Conservation (phyloP, 805 yeast genomes). For the Saccharomyces eubayanus region DNA sequence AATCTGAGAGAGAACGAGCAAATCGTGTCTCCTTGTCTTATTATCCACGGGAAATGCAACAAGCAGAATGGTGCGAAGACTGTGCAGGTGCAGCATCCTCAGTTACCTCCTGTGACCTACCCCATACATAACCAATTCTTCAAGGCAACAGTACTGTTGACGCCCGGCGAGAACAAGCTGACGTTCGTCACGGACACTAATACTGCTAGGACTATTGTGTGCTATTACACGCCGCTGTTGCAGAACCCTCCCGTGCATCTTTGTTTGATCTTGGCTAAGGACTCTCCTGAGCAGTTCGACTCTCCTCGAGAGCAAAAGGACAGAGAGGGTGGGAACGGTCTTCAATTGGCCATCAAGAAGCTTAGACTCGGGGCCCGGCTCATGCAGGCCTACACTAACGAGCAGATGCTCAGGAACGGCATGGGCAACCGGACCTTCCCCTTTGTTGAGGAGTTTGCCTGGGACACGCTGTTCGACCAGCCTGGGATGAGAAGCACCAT, state of each 20-base stretch:
- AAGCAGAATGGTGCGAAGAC: constrained; percentile 26
- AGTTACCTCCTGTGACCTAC: constrained; percentile 55
- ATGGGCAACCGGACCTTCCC: constrained; percentile 72
- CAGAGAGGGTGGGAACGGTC: constrained; percentile 49
- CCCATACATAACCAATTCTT: constrained; percentile 66
- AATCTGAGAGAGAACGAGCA: constrained; percentile 30
- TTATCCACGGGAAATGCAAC: constrained; percentile 41
- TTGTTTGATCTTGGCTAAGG: constrained; percentile 67
- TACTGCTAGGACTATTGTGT: constrained; percentile 28
- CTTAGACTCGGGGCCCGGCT: constrained; percentile 74
- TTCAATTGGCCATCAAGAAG: constrained; percentile 65
- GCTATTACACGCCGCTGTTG: constrained; percentile 47
- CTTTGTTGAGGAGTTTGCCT: constrained; percentile 56
- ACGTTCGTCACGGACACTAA: constrained; percentile 39
- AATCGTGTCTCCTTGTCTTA: constrained; percentile 41
- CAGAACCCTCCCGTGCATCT: constrained; percentile 74
- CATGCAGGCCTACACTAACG: constrained; percentile 87
- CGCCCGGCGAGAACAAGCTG: constrained; percentile 58
- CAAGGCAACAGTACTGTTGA: constrained; percentile 65
- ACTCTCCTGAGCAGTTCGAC: constrained; percentile 64
- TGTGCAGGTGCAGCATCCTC: constrained; percentile 37
- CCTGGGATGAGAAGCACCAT: constrained; percentile 46
- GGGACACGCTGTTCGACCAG: constrained; percentile 41
- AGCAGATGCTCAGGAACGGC: constrained; percentile 74
- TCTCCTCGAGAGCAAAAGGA: constrained; percentile 44